phyloP scores from a whole-genome alignment of 2,329 filamentous ascomycete species.

The Camillea tinctor region DNA sequence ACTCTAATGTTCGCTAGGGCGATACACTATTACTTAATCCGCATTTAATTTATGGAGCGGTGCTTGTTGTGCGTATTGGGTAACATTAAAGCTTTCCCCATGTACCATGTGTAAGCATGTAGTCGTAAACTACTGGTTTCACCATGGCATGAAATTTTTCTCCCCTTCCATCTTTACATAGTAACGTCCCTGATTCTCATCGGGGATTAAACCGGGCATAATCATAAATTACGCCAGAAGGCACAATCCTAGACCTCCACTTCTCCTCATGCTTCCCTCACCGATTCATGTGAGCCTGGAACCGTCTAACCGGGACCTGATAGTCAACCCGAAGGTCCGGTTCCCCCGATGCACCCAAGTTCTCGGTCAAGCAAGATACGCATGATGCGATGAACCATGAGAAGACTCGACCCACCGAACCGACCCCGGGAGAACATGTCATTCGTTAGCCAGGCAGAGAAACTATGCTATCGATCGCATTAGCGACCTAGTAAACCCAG shows the following conservation, averaged over 20 bases:
- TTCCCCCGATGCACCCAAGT: not conserved
- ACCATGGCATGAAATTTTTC: too few species aligned
- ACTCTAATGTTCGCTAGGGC: too few species aligned
- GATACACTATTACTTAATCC: constrained; percentile 8
- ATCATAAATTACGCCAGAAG: not conserved
- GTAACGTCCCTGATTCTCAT: too few species aligned
- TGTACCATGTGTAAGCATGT: too few species aligned
- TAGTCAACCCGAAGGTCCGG: not conserved
- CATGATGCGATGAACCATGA: not conserved
- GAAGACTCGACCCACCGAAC: not conserved
- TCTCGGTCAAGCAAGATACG: not conserved
- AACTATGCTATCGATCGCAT: not conserved
- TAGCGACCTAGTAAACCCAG: not conserved
- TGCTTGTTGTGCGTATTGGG: too few species aligned
- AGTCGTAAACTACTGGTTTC: too few species aligned
- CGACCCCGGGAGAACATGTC: not conserved
- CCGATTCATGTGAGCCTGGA: not conserved
- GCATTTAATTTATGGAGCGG: constrained; percentile 9
- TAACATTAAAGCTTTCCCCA: too few species aligned
- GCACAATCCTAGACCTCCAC: not conserved
- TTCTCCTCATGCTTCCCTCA: not conserved
- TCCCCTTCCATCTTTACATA: too few species aligned
- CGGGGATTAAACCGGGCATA: too few species aligned
- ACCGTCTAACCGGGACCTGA: not conserved
- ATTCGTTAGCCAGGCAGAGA: not conserved